Conservation (phyloP, 495 filamentous ascomycete genomes). For the Aspergillus homomorphus region DNA sequence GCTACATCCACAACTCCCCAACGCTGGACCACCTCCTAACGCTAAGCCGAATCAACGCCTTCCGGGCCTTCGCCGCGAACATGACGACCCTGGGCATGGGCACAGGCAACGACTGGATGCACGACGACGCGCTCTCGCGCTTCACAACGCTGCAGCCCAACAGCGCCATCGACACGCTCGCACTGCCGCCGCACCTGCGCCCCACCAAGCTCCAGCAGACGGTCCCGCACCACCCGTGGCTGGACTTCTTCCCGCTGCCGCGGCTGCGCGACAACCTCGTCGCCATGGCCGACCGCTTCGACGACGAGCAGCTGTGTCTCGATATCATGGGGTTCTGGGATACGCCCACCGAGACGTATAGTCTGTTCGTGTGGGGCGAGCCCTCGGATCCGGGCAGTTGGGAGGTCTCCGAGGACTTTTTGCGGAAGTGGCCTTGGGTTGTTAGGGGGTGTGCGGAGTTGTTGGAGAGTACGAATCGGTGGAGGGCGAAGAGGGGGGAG, state of each 20-base stretch:
- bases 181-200: constrained; percentile 39
- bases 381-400: constrained; percentile 46
- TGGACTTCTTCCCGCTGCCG: constrained; percentile 53
- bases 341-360: constrained; percentile 29
- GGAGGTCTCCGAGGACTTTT: constrained; percentile 50
- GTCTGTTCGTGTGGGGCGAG: constrained; percentile 52
- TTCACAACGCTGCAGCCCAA: constrained; percentile 21
- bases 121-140: constrained; percentile 32
- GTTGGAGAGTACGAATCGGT: constrained; percentile 48
- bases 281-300: constrained; percentile 33
- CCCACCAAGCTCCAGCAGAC: constrained; percentile 45
- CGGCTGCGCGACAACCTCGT: constrained; percentile 52
- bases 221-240: constrained; percentile 48
- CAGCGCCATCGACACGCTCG: constrained; percentile 10
- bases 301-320: constrained; percentile 44
- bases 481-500: constrained; percentile 47
- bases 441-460: constrained; percentile 48
- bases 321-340: constrained; percentile 49
- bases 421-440: constrained; percentile 50
- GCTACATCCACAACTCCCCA: constrained; percentile 31
- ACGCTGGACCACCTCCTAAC: constrained; percentile 41
- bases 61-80: constrained; percentile 33
- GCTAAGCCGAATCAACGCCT: constrained; percentile 42
- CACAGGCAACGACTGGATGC: constrained; percentile 22
- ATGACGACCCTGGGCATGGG: constrained; percentile 23